These are phyloP conservation scores for Talaromyces sp. DNA, from an alignment of 2,329 filamentous ascomycete species.

Conservation along the genomic window DNA sequence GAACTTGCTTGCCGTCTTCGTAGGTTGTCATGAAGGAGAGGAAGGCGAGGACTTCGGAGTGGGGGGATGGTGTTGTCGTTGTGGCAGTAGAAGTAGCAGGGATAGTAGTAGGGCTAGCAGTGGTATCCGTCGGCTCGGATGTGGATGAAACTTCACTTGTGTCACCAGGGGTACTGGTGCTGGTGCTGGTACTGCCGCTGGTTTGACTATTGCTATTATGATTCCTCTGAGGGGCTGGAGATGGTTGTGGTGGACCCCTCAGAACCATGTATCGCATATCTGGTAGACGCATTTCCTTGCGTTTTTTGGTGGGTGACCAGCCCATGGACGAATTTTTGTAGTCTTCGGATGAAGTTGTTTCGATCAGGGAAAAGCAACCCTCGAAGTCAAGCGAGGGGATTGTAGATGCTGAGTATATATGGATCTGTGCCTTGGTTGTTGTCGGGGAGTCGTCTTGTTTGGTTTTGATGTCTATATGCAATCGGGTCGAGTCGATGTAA, in stretches of 20 bases:
- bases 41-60: conserved; percentile 40
- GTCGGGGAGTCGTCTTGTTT: conserved; percentile 5
- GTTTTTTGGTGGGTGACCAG: conserved; percentile 56
- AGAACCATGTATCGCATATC: conserved; percentile 61
- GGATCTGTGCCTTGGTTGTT: conserved; percentile 24
- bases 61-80: neutral
- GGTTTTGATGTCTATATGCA: conserved; percentile 19
- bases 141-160: neutral
- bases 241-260: conserved; percentile 23
- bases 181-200: neutral
- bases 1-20: conserved; percentile 55
- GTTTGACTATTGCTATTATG: neutral
- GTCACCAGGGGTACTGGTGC: neutral
- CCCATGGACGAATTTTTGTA: conserved; percentile 54
- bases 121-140: neutral
- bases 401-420: conserved; percentile 36
- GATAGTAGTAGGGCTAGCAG: neutral
- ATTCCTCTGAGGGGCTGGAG: neutral
- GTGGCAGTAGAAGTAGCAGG: neutral
- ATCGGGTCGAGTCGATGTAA: conserved; percentile 13
- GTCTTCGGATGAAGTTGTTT: conserved; percentile 53
- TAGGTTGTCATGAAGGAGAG: conserved; percentile 59
- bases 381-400: conserved; percentile 45
- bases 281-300: conserved; percentile 56
- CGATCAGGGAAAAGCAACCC: conserved; percentile 55